These are phyloP conservation scores for Calonectria hongkongensis DNA, from an alignment of 2,329 filamentous ascomycete species.

Conservation along the genomic window DNA sequence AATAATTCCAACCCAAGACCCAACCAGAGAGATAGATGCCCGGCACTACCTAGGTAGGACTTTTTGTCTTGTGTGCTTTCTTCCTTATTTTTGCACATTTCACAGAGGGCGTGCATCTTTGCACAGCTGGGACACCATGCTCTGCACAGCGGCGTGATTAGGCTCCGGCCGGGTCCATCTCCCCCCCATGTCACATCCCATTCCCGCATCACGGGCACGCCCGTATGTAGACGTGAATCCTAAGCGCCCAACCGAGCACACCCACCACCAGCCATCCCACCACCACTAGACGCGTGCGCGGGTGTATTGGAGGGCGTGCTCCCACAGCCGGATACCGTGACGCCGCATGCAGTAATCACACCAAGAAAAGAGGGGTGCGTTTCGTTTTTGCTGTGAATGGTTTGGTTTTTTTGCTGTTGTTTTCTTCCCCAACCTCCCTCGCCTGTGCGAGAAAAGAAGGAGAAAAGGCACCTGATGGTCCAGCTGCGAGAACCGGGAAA, in stretches of 20 bases:
- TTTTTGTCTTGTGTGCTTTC: no score
- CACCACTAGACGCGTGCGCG: conserved; percentile 16
- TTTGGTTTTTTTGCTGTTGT: background rate
- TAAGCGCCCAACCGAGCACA: conserved; percentile 31
- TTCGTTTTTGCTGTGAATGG: background rate
- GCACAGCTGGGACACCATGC: background rate
- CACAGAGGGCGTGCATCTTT: conserved; percentile 1
- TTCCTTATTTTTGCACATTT: background rate
- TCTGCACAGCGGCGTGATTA: conserved; percentile 24
- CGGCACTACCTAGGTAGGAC: background rate
- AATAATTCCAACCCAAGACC: background rate
- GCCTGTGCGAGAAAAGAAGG: background rate
- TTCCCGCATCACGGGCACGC: conserved; percentile 7
- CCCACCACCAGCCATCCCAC: conserved; percentile 1
- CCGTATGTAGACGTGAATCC: background rate
- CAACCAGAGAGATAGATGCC: conserved; percentile 9
- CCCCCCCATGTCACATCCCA: conserved; percentile 27
- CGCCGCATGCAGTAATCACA: conserved; percentile 30
- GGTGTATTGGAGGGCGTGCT: conserved; percentile 12
- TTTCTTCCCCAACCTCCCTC: background rate
- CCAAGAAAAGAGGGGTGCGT: background rate
- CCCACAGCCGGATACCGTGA: background rate
- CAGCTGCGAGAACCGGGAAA: conserved; percentile 11
- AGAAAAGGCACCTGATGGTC: conserved; percentile 4
- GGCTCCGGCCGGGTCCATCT: conserved; percentile 3